Conservation (phyloP, 2,329 filamentous ascomycete species). For the Pyricularia sp. region DNA sequence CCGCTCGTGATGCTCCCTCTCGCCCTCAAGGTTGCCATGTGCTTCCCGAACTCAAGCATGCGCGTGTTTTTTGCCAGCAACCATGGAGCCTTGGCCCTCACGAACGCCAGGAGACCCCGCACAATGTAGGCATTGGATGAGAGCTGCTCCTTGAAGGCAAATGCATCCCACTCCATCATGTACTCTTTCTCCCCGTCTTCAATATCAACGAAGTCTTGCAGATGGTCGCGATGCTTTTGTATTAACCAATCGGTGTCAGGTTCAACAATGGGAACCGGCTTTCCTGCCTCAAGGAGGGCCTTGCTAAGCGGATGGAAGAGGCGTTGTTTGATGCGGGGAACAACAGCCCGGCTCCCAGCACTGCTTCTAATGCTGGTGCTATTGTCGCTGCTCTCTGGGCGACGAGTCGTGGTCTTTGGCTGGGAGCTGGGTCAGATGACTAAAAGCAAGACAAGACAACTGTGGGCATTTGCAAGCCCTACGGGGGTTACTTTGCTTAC, state of each 20-base stretch:
- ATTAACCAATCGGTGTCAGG: conserved; percentile 45
- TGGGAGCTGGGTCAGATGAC: background rate
- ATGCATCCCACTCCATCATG: conserved; percentile 48
- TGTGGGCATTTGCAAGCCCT: background rate
- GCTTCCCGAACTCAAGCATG: conserved; percentile 45
- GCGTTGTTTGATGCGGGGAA: conserved; percentile 40
- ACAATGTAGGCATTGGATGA: conserved; percentile 43
- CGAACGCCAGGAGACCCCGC: conserved; percentile 41
- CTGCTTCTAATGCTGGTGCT: background rate
- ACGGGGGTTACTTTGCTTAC: background rate
- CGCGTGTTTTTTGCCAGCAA: conserved; percentile 37
- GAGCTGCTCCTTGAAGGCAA: conserved; percentile 39
- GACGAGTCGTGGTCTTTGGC: background rate
- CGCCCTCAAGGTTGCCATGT: conserved; percentile 40
- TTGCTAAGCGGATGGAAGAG: conserved; percentile 51
- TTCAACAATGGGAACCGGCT: conserved; percentile 31
- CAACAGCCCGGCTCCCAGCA: conserved; percentile 14
- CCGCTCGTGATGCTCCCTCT: conserved; percentile 35
- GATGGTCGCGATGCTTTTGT: conserved; percentile 48
- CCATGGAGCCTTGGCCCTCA: conserved; percentile 41
- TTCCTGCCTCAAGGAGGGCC: conserved; percentile 36
- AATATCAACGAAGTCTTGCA: conserved; percentile 48
- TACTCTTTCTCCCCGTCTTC: conserved; percentile 46
- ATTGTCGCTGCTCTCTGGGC: background rate
- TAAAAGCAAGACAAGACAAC: background rate